These are phyloP conservation scores for Phlyctochytrium planicorne DNA, from an alignment of 192 early-diverging fungal species.

Conservation along the genomic window DNA sequence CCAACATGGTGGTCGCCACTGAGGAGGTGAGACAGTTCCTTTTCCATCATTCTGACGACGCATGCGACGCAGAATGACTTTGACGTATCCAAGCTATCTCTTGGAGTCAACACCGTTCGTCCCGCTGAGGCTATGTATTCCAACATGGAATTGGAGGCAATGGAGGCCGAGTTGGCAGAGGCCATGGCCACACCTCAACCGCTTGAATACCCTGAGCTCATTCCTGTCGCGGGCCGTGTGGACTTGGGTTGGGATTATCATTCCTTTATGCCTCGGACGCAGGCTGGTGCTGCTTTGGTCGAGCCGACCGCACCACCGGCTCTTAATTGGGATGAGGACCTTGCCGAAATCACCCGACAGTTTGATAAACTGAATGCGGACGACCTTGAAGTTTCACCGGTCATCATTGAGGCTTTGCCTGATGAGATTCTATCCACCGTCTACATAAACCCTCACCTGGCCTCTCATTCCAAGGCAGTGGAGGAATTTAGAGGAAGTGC, in stretches of 20 bases:
- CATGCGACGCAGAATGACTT: too few species aligned
- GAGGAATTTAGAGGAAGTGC: slow-evolving; percentile 25
- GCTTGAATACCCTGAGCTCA: not conserved
- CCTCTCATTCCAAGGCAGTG: not conserved
- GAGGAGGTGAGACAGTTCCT: too few species aligned
- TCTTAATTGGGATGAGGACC: not conserved
- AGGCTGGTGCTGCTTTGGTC: not conserved
- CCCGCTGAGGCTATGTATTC: not conserved
- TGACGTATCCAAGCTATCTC: too few species aligned
- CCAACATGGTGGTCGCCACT: too few species aligned
- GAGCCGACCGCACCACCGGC: not conserved
- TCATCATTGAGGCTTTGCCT: not conserved
- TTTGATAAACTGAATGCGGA: too few species aligned
- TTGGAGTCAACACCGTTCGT: too few species aligned
- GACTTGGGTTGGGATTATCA: not conserved
- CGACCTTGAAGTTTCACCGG: not conserved
- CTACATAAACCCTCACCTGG: not conserved
- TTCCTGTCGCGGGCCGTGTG: not conserved
- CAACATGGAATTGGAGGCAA: not conserved
- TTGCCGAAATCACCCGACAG: not conserved
- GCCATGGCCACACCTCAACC: slow-evolving; percentile 1
- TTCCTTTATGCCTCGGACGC: not conserved
- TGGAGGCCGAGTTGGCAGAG: not conserved
- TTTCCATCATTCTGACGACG: too few species aligned
- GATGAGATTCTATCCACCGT: not conserved